Conservation (phyloP, 1,139 yeast species). For the Blastobotrys persicus region DNA sequence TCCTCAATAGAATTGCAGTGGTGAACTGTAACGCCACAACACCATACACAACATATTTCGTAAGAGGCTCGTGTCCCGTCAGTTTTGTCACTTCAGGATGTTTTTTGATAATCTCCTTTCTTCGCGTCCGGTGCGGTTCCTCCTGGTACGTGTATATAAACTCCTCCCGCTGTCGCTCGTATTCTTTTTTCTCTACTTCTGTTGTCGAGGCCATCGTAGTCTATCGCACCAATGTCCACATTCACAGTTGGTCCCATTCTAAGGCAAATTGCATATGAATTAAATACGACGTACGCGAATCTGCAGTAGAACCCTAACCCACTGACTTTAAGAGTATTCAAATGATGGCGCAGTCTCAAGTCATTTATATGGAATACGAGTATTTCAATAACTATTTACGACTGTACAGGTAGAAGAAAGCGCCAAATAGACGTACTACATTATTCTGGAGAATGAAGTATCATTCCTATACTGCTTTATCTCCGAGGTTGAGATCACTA, state of each 20-base stretch:
- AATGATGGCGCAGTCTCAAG: too few relatives aligned
- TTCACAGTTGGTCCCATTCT: too few relatives aligned
- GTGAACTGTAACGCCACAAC: constrained; percentile 66
- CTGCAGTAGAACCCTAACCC: too few relatives aligned
- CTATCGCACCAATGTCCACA: neutral
- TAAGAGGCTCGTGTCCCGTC: constrained; percentile 82
- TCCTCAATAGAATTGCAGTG: constrained; percentile 58
- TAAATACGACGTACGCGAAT: too few relatives aligned
- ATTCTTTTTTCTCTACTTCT: constrained; percentile 1
- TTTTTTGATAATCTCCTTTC: constrained; percentile 67
- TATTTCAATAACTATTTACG: too few relatives aligned
- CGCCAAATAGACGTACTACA: too few relatives aligned
- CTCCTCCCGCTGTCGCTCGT: constrained; percentile 17
- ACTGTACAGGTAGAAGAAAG: too few relatives aligned
- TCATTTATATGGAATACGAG: too few relatives aligned
- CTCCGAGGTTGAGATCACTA: too few relatives aligned
- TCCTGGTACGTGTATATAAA: constrained; percentile 81
- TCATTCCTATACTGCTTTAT: too few relatives aligned
- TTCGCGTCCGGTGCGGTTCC: constrained; percentile 77
- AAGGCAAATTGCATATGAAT: neutral
- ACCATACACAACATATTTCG: constrained; percentile 67
- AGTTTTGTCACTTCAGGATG: constrained; percentile 79
- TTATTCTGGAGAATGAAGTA: too few relatives aligned
- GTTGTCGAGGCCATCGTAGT: constrained; percentile 5
- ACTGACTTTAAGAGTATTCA: too few relatives aligned